phyloP scores from a whole-genome alignment of 1,139 yeast genomes.

The Yamadazyma jaroonii region DNA sequence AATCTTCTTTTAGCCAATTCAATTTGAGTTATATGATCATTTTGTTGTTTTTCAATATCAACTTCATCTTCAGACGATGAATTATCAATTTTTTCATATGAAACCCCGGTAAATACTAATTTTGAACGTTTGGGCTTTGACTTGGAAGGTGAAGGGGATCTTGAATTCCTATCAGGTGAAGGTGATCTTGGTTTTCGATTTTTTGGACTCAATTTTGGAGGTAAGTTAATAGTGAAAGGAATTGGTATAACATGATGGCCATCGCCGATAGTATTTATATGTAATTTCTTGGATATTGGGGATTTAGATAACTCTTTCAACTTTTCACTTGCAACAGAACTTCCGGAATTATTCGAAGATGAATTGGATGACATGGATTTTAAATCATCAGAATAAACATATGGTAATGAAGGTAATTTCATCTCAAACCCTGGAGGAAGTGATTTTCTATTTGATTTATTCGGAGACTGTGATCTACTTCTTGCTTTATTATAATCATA shows the following conservation, averaged over 20 bases:
- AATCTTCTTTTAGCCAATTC: slow-evolving; percentile 3
- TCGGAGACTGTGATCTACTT: slow-evolving; percentile 32
- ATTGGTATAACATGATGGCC: slow-evolving; percentile 38
- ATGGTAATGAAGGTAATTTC: slow-evolving; percentile 24
- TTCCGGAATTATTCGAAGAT: slow-evolving; percentile 5
- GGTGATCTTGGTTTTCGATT: slow-evolving; percentile 13
- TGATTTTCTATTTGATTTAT: slow-evolving; percentile 21
- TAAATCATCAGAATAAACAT: slow-evolving; percentile 15
- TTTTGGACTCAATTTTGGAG: slow-evolving; percentile 39
- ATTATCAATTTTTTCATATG: slow-evolving; percentile 35
- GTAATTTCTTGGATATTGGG: slow-evolving; percentile 37
- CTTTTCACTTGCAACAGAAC: slow-evolving; percentile 18
- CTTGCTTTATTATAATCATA: slow-evolving; percentile 15
- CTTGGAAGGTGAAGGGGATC: slow-evolving; percentile 8
- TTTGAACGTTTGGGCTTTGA: slow-evolving; percentile 17
- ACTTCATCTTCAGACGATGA: slow-evolving; percentile 25
- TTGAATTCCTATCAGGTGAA: slow-evolving; percentile 14
- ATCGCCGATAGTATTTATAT: slow-evolving; percentile 26
- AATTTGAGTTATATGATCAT: slow-evolving; percentile 2
- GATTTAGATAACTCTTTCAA: slow-evolving; percentile 32
- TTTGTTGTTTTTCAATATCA: slow-evolving; percentile 1
- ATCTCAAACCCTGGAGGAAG: slow-evolving; percentile 24
- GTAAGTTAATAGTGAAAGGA: slow-evolving; percentile 42
- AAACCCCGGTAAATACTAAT: slow-evolving; percentile 36
- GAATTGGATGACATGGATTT: slow-evolving; percentile 15